Base-by-base conservation (phyloP, 176 grass and related monocot species). In the Rhynchospora pubera region DNA sequence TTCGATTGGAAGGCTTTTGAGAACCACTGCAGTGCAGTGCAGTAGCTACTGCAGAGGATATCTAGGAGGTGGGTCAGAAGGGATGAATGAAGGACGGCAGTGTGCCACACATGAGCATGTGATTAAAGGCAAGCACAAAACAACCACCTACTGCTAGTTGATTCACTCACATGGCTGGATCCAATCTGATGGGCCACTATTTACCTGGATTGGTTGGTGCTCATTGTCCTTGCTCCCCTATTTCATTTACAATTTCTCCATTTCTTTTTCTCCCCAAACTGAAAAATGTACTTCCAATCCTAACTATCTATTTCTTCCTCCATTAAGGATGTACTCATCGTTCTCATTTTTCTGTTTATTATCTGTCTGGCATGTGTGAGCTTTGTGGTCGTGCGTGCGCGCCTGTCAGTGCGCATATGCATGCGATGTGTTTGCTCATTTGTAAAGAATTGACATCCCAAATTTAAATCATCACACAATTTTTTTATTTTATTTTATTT, bases 81-180 rank as follows among this genome's bases (percentile, higher is more conserved):
- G 8, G 8, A 52, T 28, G 26, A 28, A 28, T 28, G 26, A 28
- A 28, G 26, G 26, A 51, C 6, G 19, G 2, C 7, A 62, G 30
- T 62, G 57, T 22, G 10, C 9, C 12, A 62, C 56, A 66, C 57
- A 82, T 82, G 58, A 64, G n/a, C 60, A 82, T 82, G 79, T 82
- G 79, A 46, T 64, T 15, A 66, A 82, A n/a, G n/a, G n/a, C n/a
- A n/a, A 82, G 13, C 79, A 66, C 10, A 82, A 64, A 48, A 47
- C 58, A 13, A 61, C 0, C 59, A 80, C 53, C 56, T 13, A 80
- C 53, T 66, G 77, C 57, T 80, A 55, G 22, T 82, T 66, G 39
- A 66, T 82, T 50, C 42, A 48, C 5, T 82, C 79, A 82, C 79
- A 65, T 82, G 79, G 11, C 58, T 65, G 44, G 58, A 65, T 82